Conservation (phyloP, 1,139 yeast species). For the Scheffersomyces titani region DNA sequence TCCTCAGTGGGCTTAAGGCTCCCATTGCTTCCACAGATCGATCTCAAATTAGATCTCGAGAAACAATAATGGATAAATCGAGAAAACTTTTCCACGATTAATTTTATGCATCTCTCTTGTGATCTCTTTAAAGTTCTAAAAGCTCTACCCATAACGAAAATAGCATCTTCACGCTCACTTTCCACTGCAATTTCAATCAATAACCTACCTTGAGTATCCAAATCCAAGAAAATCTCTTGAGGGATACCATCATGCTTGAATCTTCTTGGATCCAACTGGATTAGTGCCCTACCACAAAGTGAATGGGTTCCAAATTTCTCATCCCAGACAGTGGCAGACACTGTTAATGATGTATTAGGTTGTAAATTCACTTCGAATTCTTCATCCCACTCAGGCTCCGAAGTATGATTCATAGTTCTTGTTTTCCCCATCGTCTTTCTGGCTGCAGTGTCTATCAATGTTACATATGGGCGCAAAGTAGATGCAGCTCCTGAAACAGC, state of each 20-base stretch:
- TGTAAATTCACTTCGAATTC: constrained; percentile 64
- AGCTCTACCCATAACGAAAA: constrained; percentile 77
- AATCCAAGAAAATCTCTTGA: constrained; percentile 58
- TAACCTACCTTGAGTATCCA: constrained; percentile 70
- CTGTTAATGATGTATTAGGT: constrained; percentile 40
- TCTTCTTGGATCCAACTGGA: constrained; percentile 64
- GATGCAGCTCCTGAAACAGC: constrained; percentile 47
- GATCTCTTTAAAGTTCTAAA: constrained; percentile 64
- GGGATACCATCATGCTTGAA: constrained; percentile 72
- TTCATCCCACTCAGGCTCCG: constrained; percentile 88
- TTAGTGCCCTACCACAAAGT: constrained; percentile 66
- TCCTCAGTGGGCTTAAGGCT: constrained; percentile 47
- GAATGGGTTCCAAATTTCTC: constrained; percentile 61
- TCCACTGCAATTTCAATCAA: constrained; percentile 71
- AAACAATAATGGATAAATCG: constrained; percentile 43
- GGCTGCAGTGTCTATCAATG: constrained; percentile 60
- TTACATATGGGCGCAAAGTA: constrained; percentile 66
- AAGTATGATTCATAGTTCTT: constrained; percentile 57
- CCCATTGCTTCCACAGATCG: constrained; percentile 55
- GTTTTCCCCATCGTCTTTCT: constrained; percentile 71
- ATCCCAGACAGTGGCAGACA: constrained; percentile 76
- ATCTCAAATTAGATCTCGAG: constrained; percentile 48
- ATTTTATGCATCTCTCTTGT: constrained; percentile 62
- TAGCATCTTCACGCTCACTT: constrained; percentile 73
- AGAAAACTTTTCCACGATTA: constrained; percentile 64